Conservation (phyloP, 78 protist species). For the Protostelium mycophagum region DNA sequence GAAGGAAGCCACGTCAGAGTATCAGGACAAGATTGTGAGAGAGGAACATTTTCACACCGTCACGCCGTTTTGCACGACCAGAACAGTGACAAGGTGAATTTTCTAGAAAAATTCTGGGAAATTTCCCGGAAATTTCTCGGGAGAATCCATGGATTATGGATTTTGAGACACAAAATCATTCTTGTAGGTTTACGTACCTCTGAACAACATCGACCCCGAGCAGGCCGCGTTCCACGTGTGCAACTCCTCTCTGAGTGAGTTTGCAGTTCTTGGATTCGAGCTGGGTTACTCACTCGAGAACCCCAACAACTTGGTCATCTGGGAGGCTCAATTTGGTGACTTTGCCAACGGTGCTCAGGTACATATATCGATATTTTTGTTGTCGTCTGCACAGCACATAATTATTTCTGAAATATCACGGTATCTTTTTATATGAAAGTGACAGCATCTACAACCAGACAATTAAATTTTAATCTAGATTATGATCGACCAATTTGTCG, state of each 20-base stretch:
- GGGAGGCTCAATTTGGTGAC: conserved; percentile 98
- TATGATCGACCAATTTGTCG: conserved; percentile 91
- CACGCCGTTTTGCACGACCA: conserved; percentile 94
- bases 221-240: conserved; percentile 43
- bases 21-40: conserved; percentile 91
- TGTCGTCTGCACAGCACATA: no score
- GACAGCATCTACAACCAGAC: no score
- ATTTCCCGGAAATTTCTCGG: no score
- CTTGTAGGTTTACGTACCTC: conserved; percentile 33
- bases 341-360: conserved; percentile 91
- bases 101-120: conserved; percentile 49
- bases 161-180: neutral
- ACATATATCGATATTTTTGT: neutral
- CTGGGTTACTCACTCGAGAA: conserved; percentile 82
- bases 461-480: no score
- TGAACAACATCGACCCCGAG: conserved; percentile 24
- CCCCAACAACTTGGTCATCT: conserved; percentile 82
- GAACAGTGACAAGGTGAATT: conserved; percentile 22
- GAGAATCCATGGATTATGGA: neutral
- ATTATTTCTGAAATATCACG: no score
- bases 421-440: no score
- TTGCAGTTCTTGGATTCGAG: conserved; percentile 87
- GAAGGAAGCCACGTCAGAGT: conserved; percentile 92
- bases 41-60: conserved; percentile 97
- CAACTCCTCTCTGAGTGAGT: conserved; percentile 73